Evolutionary conservation across 345 rosid species (phyloP).

Genomic region (Populus nigra): DNA sequence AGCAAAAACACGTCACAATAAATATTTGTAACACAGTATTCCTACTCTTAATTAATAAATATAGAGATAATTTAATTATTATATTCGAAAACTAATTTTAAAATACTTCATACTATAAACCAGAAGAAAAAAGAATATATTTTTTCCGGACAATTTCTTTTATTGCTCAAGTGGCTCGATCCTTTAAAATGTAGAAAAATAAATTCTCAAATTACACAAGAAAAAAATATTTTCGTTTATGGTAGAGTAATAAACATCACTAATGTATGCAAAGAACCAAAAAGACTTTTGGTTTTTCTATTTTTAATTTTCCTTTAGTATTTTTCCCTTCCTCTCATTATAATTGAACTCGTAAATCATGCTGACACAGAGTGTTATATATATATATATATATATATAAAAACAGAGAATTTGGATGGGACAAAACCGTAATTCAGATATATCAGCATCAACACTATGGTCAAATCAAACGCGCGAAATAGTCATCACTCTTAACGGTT

Average conservation of each 20-base stretch:
- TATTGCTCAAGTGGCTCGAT: too few species aligned
- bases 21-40: too few species aligned
- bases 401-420: constrained; percentile 17
- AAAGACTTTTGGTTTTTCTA: neutral
- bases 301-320: neutral
- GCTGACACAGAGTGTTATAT: neutral
- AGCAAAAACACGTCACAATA: too few species aligned
- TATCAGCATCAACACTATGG: neutral
- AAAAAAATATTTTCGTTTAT: neutral
- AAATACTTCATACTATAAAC: too few species aligned
- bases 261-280: neutral
- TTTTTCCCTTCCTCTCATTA: neutral
- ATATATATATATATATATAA: neutral
- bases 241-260: neutral
- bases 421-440: constrained; percentile 21
- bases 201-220: constrained; percentile 2
- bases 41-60: too few species aligned
- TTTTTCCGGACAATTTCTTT: too few species aligned
- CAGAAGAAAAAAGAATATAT: too few species aligned
- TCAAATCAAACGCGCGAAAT: neutral
- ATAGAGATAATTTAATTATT: too few species aligned
- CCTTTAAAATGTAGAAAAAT: neutral
- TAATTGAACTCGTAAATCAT: neutral
- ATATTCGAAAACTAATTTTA: too few species aligned
- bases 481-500: constrained; percentile 52